These are phyloP conservation scores for Phytophthora hibernalis DNA, from an alignment of 352 stramenopile genomes.

Conservation along the genomic window DNA sequence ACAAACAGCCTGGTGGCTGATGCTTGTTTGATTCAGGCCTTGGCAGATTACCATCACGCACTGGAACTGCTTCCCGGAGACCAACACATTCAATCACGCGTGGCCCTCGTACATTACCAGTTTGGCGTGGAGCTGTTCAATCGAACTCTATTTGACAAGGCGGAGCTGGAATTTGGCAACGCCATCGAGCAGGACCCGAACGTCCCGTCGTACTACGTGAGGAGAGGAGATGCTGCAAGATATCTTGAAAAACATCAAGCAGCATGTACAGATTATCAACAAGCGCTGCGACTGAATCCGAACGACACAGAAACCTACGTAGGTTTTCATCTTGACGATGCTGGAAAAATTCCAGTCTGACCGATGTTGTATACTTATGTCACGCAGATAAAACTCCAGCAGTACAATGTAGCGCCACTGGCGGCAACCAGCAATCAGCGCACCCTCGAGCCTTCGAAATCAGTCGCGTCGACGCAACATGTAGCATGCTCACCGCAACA, in stretches of 20 bases:
- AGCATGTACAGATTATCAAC: slow-evolving; percentile 58
- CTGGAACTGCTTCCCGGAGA: slow-evolving; percentile 64
- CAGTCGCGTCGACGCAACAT: neutral
- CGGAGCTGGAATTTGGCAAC: slow-evolving; percentile 65
- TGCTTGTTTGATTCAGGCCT: slow-evolving; percentile 41
- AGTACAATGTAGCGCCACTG: slow-evolving; percentile 49
- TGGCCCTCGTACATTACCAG: slow-evolving; percentile 83
- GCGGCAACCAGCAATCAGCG: slow-evolving; percentile 24
- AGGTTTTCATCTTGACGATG: slow-evolving; percentile 7
- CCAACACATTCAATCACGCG: slow-evolving; percentile 59
- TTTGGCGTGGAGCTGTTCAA: slow-evolving; percentile 88
- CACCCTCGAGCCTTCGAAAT: slow-evolving; percentile 2
- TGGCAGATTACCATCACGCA: slow-evolving; percentile 82
- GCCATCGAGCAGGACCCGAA: slow-evolving; percentile 60
- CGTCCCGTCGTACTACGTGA: slow-evolving; percentile 69
- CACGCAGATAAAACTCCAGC: slow-evolving; percentile 61
- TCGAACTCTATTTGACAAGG: slow-evolving; percentile 70
- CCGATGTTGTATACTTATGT: neutral
- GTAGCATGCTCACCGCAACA: slow-evolving; percentile 28
- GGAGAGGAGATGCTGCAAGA: slow-evolving; percentile 75
- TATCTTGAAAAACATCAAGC: slow-evolving; percentile 77
- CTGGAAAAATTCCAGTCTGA: neutral
- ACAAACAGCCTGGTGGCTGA: neutral
- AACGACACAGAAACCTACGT: slow-evolving; percentile 67
- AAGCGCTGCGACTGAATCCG: slow-evolving; percentile 60